phyloP scores from a whole-genome alignment of 2,329 filamentous ascomycete genomes.

The Penicillium sp. region DNA sequence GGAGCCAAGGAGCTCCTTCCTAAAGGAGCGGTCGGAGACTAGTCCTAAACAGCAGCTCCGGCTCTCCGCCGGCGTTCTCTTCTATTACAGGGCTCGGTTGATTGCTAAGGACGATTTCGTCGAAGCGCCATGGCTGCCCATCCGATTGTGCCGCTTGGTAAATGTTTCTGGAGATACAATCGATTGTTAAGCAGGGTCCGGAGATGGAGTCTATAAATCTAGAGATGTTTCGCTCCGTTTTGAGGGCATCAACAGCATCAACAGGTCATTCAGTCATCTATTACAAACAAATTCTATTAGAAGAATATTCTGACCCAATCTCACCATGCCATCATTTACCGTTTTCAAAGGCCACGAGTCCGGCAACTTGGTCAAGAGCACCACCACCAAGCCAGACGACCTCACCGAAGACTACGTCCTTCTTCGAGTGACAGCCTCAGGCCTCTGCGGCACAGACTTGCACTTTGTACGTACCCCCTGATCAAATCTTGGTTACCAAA shows the following conservation, averaged over 20 bases:
- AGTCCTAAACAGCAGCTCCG: not conserved
- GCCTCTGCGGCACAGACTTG: conserved; percentile 19
- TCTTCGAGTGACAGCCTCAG: conserved; percentile 14
- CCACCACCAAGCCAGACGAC: conserved; percentile 17
- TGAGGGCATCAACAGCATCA: not conserved
- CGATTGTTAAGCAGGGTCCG: not conserved
- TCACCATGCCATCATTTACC: conserved; percentile 9
- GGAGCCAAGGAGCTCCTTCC: not conserved
- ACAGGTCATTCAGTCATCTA: not conserved
- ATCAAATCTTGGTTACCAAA: not conserved
- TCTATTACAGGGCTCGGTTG: not conserved
- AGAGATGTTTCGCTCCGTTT: not conserved
- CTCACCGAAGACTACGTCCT: conserved; percentile 14
- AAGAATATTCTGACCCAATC: not conserved
- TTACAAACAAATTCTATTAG: no score
- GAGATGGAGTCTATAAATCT: not conserved
- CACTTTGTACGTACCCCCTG: conserved; percentile 5
- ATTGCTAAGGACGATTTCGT: not conserved
- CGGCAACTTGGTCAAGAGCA: conserved; percentile 12
- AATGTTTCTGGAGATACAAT: not conserved
- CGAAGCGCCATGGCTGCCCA: not conserved
- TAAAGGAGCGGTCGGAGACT: not conserved
- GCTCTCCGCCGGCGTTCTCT: not conserved
- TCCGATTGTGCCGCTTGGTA: not conserved
- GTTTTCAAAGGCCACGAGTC: conserved; percentile 14